Conservation (phyloP, 306 rosid species). For the Carpinus fangiana region DNA sequence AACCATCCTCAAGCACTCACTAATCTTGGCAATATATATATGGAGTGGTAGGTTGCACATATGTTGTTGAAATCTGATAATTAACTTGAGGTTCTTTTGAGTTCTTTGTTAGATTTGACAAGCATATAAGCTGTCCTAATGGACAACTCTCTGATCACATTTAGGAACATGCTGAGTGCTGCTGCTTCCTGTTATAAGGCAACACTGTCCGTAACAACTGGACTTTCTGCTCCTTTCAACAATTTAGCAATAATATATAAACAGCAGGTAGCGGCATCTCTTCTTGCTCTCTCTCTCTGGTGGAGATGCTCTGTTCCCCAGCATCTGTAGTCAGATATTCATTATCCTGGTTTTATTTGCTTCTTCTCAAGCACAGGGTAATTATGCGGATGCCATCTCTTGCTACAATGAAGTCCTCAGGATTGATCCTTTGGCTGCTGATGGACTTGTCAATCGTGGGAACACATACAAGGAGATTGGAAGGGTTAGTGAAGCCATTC, state of each 20-base stretch:
- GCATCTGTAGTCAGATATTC: background rate
- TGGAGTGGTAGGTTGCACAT: slow-evolving; percentile 76
- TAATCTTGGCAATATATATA: slow-evolving; percentile 94
- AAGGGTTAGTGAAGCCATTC: slow-evolving; percentile 94
- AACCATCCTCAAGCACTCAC: slow-evolving; percentile 97
- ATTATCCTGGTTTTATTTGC: background rate
- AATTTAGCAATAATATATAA: slow-evolving; percentile 93
- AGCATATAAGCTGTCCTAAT: slow-evolving; percentile 6
- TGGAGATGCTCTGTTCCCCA: background rate
- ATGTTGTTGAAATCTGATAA: background rate
- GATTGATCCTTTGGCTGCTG: slow-evolving; percentile 98
- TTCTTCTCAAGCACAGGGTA: slow-evolving; percentile 55
- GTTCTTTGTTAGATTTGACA: background rate
- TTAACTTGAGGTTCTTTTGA: background rate
- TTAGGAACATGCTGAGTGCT: slow-evolving; percentile 91
- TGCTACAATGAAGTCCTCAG: slow-evolving; percentile 98
- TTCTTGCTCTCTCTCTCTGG: background rate
- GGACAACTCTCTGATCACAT: slow-evolving; percentile 21
- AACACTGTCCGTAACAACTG: slow-evolving; percentile 87
- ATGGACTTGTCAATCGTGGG: slow-evolving; percentile 98
- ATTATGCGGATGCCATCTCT: slow-evolving; percentile 92
- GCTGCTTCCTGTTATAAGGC: slow-evolving; percentile 97
- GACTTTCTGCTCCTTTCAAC: slow-evolving; percentile 93
- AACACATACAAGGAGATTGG: slow-evolving; percentile 98
- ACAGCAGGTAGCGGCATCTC: slow-evolving; percentile 64